These are phyloP conservation scores for Termitomyces sp. DNA, from an alignment of 768 basidiomycete genomes.

Conservation along the genomic window DNA sequence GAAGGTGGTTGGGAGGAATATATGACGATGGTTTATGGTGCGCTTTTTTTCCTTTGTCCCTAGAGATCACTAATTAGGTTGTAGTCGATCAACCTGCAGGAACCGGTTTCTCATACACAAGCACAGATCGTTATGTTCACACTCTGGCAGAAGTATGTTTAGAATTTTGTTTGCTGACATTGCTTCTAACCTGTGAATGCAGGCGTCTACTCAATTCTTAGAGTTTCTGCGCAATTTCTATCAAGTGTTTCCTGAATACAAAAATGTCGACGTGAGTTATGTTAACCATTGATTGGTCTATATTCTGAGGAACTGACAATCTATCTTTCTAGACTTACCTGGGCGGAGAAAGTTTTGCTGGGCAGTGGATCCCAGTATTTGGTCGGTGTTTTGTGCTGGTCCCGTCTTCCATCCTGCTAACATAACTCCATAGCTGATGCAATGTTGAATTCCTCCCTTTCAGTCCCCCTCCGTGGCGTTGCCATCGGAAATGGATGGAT, in stretches of 20 bases:
- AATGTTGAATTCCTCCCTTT: constrained; percentile 55
- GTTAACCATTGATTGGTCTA: background rate
- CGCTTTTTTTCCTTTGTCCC: constrained; percentile 23
- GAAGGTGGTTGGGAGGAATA: constrained; percentile 99
- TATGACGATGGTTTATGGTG: constrained; percentile 87
- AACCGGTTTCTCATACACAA: constrained; percentile 88
- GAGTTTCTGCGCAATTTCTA: constrained; percentile 89
- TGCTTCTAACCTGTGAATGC: constrained; percentile 5
- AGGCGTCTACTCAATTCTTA: constrained; percentile 77
- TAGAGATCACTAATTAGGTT: constrained; percentile 1
- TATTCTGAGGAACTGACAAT: background rate
- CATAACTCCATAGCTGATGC: constrained; percentile 58
- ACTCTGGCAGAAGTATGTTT: constrained; percentile 56
- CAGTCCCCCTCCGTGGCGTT: constrained; percentile 63
- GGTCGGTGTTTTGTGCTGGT: constrained; percentile 36
- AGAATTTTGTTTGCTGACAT: background rate
- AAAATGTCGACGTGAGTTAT: constrained; percentile 54
- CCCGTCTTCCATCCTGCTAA: background rate
- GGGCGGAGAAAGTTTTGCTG: constrained; percentile 94
- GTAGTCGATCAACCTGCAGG: constrained; percentile 97
- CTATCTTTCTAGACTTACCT: constrained; percentile 73
- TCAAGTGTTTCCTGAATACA: constrained; percentile 84
- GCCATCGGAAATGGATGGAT: constrained; percentile 99
- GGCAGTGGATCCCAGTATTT: constrained; percentile 97
- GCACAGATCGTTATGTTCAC: constrained; percentile 80